These are phyloP conservation scores for Chytriomyces sp. DNA, from an alignment of 192 early-diverging fungal species.

Conservation along the genomic window DNA sequence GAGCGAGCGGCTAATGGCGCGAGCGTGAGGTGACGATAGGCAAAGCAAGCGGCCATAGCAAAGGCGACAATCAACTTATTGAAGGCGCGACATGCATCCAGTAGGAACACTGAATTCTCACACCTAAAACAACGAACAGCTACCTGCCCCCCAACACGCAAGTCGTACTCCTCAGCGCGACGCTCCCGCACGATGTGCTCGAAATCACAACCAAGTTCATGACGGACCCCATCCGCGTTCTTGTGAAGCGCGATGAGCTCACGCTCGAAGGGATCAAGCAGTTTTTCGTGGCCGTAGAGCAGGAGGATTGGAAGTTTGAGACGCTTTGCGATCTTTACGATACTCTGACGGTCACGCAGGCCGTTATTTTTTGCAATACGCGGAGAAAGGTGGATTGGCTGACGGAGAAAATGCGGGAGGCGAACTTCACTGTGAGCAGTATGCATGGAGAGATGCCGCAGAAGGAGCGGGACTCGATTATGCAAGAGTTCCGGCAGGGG, in stretches of 20 bases:
- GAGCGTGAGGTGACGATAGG: too few relatives aligned
- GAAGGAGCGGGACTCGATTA: conserved; percentile 91
- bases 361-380: conserved; percentile 98
- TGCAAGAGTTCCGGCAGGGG: conserved; percentile 93
- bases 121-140: conserved; percentile 73
- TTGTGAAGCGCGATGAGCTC: conserved; percentile 98
- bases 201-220: conserved; percentile 98
- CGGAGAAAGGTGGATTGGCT: conserved; percentile 96
- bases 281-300: conserved; percentile 95
- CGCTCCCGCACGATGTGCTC: conserved; percentile 92
- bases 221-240: conserved; percentile 50
- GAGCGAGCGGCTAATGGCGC: too few relatives aligned
- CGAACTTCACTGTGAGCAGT: conserved; percentile 94
- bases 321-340: conserved; percentile 98
- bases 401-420: conserved; percentile 90
- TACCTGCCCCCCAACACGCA: conserved; percentile 90
- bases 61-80: too few relatives aligned
- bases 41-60: too few relatives aligned
- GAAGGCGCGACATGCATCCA: too few relatives aligned
- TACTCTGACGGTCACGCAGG: conserved; percentile 95
- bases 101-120: too few relatives aligned
- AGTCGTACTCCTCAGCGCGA: conserved; percentile 91
- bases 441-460: conserved; percentile 99
- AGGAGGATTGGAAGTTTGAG: conserved; percentile 98
- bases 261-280: conserved; percentile 98